Conservation (phyloP, 2,329 filamentous ascomycete species). For the Scytalidium lignicola region DNA sequence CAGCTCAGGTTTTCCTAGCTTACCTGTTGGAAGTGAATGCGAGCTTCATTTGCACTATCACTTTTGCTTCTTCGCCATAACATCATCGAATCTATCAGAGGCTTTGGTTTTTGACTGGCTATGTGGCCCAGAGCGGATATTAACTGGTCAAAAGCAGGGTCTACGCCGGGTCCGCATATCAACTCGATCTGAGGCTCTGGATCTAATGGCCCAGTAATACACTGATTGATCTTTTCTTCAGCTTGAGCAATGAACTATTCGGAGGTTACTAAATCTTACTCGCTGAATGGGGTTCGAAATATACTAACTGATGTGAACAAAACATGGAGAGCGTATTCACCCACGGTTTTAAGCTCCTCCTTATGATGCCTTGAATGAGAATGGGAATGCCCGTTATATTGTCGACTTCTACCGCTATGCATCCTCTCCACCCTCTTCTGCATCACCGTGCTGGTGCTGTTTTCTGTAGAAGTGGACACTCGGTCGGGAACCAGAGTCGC, state of each 20-base stretch:
- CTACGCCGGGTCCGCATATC: conserved; percentile 85
- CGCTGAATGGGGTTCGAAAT: conserved; percentile 3
- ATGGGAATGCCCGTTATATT: conserved; percentile 67
- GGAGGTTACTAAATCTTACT: conserved; percentile 26
- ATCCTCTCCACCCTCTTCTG: conserved; percentile 55
- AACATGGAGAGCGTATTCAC: conserved; percentile 94
- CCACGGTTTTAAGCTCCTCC: conserved; percentile 85
- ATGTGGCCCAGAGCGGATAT: conserved; percentile 93
- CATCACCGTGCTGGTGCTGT: conserved; percentile 35
- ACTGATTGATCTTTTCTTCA: conserved; percentile 92
- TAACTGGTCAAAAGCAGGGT: conserved; percentile 87
- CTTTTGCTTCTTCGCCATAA: conserved; percentile 96
- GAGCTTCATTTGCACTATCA: conserved; percentile 72
- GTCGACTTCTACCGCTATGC: conserved; percentile 63
- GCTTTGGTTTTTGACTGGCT: conserved; percentile 87
- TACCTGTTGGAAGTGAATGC: conserved; percentile 50
- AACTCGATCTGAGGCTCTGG: conserved; percentile 80
- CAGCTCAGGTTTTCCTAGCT: conserved; percentile 16
- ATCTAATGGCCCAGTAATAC: conserved; percentile 73
- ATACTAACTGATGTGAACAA: conserved; percentile 78
- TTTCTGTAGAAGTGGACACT: conserved; percentile 38
- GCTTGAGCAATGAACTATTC: conserved; percentile 83
- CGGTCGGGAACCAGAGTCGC: conserved; percentile 28
- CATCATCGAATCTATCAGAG: conserved; percentile 95
- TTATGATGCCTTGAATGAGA: conserved; percentile 58